Conservation (phyloP, 169 alveolate genomes). For the Eimeria tenella region DNA sequence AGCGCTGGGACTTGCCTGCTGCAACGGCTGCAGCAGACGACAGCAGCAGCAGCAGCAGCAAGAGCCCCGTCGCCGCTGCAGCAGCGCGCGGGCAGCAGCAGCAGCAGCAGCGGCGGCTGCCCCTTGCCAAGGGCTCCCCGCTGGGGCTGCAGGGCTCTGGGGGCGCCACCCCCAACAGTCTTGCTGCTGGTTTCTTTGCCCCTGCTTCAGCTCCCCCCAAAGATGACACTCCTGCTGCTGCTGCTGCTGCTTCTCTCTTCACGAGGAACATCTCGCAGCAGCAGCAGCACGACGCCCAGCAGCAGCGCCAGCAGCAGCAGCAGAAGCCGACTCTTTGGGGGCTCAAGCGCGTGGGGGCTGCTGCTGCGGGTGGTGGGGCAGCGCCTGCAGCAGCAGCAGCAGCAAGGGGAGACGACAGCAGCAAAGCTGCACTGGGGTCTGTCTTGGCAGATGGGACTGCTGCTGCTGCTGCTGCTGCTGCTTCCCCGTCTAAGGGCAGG, state of each 20-base stretch:
- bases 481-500: background rate
- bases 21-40: slow-evolving; percentile 12
- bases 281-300: slow-evolving; percentile 39
- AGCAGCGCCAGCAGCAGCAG: slow-evolving; percentile 36
- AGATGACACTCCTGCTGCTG: slow-evolving; percentile 3
- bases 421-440: slow-evolving; percentile 11
- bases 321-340: slow-evolving; percentile 48
- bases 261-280: slow-evolving; percentile 51
- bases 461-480: background rate
- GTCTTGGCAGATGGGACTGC: background rate
- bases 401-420: slow-evolving; percentile 44
- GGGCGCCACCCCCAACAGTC: slow-evolving; percentile 60
- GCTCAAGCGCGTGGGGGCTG: slow-evolving; percentile 54
- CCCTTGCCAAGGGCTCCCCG: slow-evolving; percentile 21
- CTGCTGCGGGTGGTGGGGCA: slow-evolving; percentile 28
- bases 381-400: slow-evolving; percentile 63
- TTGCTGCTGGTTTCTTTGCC: slow-evolving; percentile 55
- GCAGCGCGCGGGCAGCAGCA: background rate
- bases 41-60: slow-evolving; percentile 67
- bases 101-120: slow-evolving; percentile 58
- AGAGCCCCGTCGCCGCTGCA: background rate
- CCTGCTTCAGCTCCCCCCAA: slow-evolving; percentile 59
- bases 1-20: slow-evolving; percentile 53
- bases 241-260: slow-evolving; percentile 8
- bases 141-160: slow-evolving; percentile 22